phyloP scores from a whole-genome alignment of 805 yeast species.

The Saturnispora gosingensis region DNA sequence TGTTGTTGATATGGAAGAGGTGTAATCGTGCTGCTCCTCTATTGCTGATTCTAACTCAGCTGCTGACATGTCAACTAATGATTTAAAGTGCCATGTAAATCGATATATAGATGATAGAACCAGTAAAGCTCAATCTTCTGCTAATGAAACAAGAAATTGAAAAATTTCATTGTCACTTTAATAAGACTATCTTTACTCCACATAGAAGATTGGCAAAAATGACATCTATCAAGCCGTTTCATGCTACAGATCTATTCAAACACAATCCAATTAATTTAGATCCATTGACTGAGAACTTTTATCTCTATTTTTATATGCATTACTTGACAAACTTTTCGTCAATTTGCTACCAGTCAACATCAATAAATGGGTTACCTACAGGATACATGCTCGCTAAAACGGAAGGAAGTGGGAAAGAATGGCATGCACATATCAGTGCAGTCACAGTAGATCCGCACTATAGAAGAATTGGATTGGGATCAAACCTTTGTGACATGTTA shows the following conservation, averaged over 20 bases:
- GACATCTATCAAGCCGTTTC: slow-evolving; percentile 86
- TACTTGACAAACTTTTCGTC: slow-evolving; percentile 85
- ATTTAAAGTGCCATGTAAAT: neutral
- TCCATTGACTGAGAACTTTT: slow-evolving; percentile 85
- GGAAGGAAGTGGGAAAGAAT: slow-evolving; percentile 74
- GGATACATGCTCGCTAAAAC: slow-evolving; percentile 96
- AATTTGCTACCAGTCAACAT: slow-evolving; percentile 64
- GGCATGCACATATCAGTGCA: slow-evolving; percentile 97
- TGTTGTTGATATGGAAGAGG: neutral
- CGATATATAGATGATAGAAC: neutral
- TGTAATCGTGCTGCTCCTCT: neutral
- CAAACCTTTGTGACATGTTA: slow-evolving; percentile 63
- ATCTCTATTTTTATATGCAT: slow-evolving; percentile 72
- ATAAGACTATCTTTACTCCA: neutral
- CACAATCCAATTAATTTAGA: slow-evolving; percentile 76
- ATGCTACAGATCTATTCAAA: slow-evolving; percentile 72
- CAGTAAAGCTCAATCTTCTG: neutral
- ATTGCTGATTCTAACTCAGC: neutral
- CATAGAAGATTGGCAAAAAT: slow-evolving; percentile 29
- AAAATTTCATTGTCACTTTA: neutral
- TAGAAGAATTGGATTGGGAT: slow-evolving; percentile 80
- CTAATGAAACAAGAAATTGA: neutral
- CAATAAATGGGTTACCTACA: slow-evolving; percentile 30
- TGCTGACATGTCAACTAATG: neutral
- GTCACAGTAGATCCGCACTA: slow-evolving; percentile 81